A percentile compares a stretch with the other conserved stretches of the same genome.
Conservation (phyloP, 179 eudicot genomes). For the Carnegiea gigantea region DNA sequence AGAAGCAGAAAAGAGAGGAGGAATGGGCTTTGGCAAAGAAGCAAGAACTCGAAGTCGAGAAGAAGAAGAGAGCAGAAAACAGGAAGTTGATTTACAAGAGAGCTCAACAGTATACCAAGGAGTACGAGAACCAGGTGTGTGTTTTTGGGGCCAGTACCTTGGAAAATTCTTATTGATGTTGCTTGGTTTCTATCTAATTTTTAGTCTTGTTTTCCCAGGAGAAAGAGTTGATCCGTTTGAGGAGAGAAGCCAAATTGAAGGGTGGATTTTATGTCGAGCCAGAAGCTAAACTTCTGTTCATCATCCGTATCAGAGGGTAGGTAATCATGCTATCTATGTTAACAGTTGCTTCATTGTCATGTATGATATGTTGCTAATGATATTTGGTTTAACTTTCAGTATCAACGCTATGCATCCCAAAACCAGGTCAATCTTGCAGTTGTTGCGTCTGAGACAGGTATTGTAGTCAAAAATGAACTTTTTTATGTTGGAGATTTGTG, state of each 20-base stretch:
- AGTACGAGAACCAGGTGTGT: conserved; percentile 50
- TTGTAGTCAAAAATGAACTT: neutral
- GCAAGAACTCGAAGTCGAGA: conserved; percentile 42
- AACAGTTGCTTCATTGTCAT: neutral
- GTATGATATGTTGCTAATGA: neutral
- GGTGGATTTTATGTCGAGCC: conserved; percentile 60
- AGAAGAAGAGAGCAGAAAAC: conserved; percentile 43
- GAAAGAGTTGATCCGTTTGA: conserved; percentile 48
- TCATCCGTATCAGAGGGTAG: conserved; percentile 69
- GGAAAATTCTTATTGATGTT: neutral
- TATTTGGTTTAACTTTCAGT: conserved; percentile 30
- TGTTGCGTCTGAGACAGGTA: conserved; percentile 61
- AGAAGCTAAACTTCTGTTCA: conserved; percentile 55
- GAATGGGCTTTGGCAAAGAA: conserved; percentile 67
- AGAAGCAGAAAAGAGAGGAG: conserved; percentile 57
- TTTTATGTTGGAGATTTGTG: neutral
- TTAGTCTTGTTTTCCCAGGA: conserved; percentile 27
- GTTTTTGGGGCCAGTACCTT: neutral
- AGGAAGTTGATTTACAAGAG: conserved; percentile 53
- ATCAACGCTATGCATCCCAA: conserved; percentile 73
- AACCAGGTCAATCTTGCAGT: conserved; percentile 51
- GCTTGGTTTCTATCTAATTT: neutral
- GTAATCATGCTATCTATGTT: neutral
- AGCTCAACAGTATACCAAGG: conserved; percentile 46
- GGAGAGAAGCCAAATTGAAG: conserved; percentile 56